Conservation (phyloP, 2,329 filamentous ascomycete genomes). For the Bipolaris zeicola region DNA sequence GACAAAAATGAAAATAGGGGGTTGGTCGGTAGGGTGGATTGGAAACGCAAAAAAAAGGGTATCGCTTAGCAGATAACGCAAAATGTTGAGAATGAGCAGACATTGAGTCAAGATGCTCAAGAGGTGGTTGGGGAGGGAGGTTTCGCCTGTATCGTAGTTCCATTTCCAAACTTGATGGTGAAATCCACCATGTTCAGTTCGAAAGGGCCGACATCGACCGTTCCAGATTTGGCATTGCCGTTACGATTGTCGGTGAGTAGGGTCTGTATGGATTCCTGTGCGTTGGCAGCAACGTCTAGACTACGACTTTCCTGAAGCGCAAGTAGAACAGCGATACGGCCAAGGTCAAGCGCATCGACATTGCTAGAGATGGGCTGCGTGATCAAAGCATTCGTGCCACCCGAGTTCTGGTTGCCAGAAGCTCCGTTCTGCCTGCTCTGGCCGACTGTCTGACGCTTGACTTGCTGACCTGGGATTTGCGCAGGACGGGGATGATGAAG, state of each 20-base stretch:
- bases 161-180: constrained; percentile 41
- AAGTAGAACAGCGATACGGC: constrained; percentile 53
- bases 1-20: neutral
- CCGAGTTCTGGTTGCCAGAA: constrained; percentile 24
- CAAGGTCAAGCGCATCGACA: constrained; percentile 51
- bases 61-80: constrained; percentile 20
- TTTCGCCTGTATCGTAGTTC: constrained; percentile 33
- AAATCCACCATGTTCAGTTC: constrained; percentile 40
- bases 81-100: neutral
- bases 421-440: constrained; percentile 39
- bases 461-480: constrained; percentile 11
- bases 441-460: constrained; percentile 38
- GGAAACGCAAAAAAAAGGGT: constrained; percentile 20
- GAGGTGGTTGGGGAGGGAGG: constrained; percentile 14
- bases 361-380: constrained; percentile 44
- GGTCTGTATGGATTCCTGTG: constrained; percentile 51
- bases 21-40: neutral
- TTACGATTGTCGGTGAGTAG: constrained; percentile 42
- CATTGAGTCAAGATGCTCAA: constrained; percentile 1
- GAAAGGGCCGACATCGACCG: constrained; percentile 39
- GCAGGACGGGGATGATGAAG: constrained; percentile 32
- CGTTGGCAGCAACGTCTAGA: constrained; percentile 49
- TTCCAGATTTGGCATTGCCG: constrained; percentile 29
- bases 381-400: constrained; percentile 23
- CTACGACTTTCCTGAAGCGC: constrained; percentile 51